Percentiles rank a stretch among this genome's conserved stretches.
These are phyloP conservation scores for Xylaria sp. DNA, from an alignment of 2,329 filamentous ascomycete genomes.

Conservation along the genomic window DNA sequence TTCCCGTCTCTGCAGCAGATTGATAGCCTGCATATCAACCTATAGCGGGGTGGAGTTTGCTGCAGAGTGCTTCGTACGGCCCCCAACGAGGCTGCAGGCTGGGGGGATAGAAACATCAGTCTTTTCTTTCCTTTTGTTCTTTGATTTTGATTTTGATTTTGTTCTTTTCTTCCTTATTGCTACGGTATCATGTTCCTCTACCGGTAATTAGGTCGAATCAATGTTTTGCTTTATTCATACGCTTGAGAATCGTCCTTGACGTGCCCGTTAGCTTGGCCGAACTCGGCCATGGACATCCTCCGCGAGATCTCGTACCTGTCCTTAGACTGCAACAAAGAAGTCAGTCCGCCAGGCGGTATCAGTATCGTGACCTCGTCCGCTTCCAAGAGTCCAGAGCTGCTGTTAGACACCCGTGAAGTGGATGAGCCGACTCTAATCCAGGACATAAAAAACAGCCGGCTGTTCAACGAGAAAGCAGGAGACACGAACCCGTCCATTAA, in stretches of 20 bases:
- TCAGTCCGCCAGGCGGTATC: not conserved
- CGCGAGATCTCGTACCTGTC: not conserved
- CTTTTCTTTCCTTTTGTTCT: too few relatives aligned
- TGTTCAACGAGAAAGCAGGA: not conserved
- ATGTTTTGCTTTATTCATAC: not conserved
- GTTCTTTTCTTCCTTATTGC: not conserved
- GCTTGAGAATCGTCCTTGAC: not conserved
- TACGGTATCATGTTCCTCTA: not conserved
- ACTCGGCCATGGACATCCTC: not conserved
- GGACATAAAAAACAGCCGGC: not conserved
- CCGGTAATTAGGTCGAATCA: not conserved
- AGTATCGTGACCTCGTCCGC: not conserved
- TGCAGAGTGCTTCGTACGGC: not conserved
- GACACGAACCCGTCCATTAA: not conserved
- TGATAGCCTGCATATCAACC: not conserved
- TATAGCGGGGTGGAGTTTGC: not conserved
- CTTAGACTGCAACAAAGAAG: not conserved
- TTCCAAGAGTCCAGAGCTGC: not conserved
- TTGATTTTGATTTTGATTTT: too few relatives aligned
- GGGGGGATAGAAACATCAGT: too few relatives aligned
- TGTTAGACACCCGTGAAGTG: not conserved
- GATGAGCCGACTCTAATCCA: not conserved
- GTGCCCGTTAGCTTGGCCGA: not conserved
- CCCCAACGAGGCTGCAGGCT: not conserved
- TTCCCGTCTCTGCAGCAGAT: too few relatives aligned